These are phyloP conservation scores for Leptomonas seymouri DNA, from an alignment of 208 protist species.

Conservation along the genomic window DNA sequence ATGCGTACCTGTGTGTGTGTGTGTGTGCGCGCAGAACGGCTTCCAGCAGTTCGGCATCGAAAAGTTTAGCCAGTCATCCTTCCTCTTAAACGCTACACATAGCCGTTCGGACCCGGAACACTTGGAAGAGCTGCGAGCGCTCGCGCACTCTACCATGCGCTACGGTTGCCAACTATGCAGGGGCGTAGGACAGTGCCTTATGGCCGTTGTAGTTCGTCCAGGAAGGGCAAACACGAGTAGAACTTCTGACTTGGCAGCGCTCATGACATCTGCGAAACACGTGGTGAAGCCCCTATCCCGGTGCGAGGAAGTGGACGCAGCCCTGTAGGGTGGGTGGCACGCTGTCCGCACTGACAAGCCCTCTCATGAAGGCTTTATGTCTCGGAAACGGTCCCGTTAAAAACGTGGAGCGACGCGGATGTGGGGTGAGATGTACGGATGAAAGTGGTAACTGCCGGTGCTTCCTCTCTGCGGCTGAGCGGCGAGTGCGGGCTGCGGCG, in stretches of 20 bases:
- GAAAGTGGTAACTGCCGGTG: conserved; percentile 35
- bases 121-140: conserved; percentile 29
- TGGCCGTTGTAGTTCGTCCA: conserved; percentile 56
- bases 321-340: conserved; percentile 55
- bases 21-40: too few species aligned
- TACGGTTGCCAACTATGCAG: conserved; percentile 46
- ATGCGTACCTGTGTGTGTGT: conserved; percentile 49
- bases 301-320: conserved; percentile 49
- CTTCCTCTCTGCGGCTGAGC: conserved; percentile 45
- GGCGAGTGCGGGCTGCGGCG: conserved; percentile 45
- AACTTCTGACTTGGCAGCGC: conserved; percentile 54
- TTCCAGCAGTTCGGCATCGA: conserved; percentile 51
- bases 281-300: conserved; percentile 63
- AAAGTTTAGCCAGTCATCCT: conserved; percentile 30
- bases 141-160: conserved; percentile 56
- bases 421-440: conserved; percentile 31
- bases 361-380: conserved; percentile 37
- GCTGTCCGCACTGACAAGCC: conserved; percentile 39
- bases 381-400: conserved; percentile 39
- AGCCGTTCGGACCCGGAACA: conserved; percentile 30
- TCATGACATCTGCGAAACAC: conserved; percentile 40
- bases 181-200: conserved; percentile 35
- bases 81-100: conserved; percentile 39
- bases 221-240: conserved; percentile 38
- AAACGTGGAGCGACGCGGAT: conserved; percentile 36